Base-by-base conservation (phyloP, 306 rosid species). In the Ammopiptanthus mongolicus region DNA sequence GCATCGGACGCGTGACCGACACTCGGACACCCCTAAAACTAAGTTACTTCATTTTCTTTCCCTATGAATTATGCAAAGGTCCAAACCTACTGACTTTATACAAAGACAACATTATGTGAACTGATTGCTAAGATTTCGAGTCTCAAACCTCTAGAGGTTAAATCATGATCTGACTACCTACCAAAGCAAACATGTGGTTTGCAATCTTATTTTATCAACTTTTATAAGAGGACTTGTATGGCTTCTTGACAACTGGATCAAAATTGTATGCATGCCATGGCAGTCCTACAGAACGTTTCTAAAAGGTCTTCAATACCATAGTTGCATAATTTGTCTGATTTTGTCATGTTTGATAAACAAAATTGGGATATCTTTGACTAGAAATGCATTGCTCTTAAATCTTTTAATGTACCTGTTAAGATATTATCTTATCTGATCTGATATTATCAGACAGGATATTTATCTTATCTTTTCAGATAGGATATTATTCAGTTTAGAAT, bases 81-180 rank as follows among this genome's bases (percentile, higher is more conserved):
- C 51, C 44, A 6, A 84, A 67, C 63, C 79, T 57, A 65, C 52
- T n/a, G 60, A 75, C 42, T 56, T 68, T 63, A 72, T 65, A 50
- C 70, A 74, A 74, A 69, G 51, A 56, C 65, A 11, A 37, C 23
- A 36, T 39, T 55, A 44, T 62, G 67, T 31, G 42, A 63, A 71
- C 41, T 23, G 42, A 71, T 48, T 65, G 62, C 42, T 48, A 31
- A 28, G 42, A 65, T 71, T 65, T 23, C 51, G 13, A 69, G 65
- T 63, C 31, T 68, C 60, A 79, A 57, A 63, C 78, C 62, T 46
- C 29, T 37, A 52, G 25, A 51, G 22, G 73, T 34, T 62, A 68
- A 21, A 78, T 52, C 42, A 51, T 61, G 51, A 52, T 69, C 70
- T 36, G 71, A 53, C 65, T 14, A 57, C 50, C 68, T 21, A 48